Evolutionary conservation across 1,284 basidiomycete genomes (phyloP).

Genomic region (Chiua sp.): DNA sequence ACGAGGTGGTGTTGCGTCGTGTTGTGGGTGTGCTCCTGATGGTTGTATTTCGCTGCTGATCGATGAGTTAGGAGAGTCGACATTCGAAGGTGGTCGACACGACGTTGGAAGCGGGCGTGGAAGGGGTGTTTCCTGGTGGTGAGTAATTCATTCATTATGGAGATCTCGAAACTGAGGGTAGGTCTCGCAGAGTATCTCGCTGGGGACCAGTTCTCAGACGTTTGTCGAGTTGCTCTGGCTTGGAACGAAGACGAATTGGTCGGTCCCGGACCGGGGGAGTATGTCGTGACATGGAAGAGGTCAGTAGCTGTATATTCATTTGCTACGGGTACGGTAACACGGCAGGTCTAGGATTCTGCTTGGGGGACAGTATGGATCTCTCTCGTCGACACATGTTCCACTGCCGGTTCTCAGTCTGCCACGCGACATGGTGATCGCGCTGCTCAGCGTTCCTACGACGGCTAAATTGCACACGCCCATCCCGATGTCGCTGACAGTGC

Average conservation of each 20-base stretch:
- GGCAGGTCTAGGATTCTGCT: slow-evolving; percentile 32
- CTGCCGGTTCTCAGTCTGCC: slow-evolving; percentile 67
- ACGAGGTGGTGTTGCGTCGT: slow-evolving; percentile 50
- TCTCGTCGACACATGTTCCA: slow-evolving; percentile 54
- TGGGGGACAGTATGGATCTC: slow-evolving; percentile 44
- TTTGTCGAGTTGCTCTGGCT: slow-evolving; percentile 56
- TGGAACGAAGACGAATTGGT: slow-evolving; percentile 45
- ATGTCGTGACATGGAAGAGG: slow-evolving; percentile 74
- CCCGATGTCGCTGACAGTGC: slow-evolving; percentile 59
- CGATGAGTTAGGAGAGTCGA: slow-evolving; percentile 46
- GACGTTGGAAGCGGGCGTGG: slow-evolving; percentile 41
- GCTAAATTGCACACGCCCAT: slow-evolving; percentile 67
- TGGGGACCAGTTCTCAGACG: slow-evolving; percentile 66
- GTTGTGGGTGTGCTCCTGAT: slow-evolving; percentile 43
- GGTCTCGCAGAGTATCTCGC: slow-evolving; percentile 56
- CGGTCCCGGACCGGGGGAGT: slow-evolving; percentile 58
- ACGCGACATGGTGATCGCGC: slow-evolving; percentile 61
- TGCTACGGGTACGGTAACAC: not conserved
- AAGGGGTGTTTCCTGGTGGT: slow-evolving; percentile 49
- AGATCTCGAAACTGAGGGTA: not conserved
- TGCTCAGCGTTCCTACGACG: slow-evolving; percentile 63
- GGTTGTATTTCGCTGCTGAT: not conserved
- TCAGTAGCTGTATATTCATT: slow-evolving; percentile 31
- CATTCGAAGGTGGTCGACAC: slow-evolving; percentile 51
- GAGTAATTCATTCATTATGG: slow-evolving; percentile 6